Conservation (phyloP, 2,329 filamentous ascomycete genomes). For the Fusarium sublunatum region DNA sequence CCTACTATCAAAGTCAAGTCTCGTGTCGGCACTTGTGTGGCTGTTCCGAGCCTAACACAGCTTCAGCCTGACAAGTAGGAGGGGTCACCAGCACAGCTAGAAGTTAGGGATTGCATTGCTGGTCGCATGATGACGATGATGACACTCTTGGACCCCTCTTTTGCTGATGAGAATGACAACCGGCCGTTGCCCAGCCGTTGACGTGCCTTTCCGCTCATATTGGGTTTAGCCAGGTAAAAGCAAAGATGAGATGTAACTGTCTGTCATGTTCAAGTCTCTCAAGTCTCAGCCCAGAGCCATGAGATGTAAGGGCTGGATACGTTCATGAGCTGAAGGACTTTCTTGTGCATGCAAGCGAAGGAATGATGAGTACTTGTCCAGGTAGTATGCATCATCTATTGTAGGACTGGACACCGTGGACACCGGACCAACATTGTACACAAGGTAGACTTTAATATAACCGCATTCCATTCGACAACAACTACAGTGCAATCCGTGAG, state of each 20-base stretch:
- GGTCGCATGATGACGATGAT: constrained; percentile 42
- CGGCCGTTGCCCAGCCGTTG: constrained; percentile 29
- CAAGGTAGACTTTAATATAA: constrained; percentile 4
- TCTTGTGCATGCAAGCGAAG: not conserved
- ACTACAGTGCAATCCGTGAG: not conserved
- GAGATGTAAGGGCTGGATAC: too few relatives aligned
- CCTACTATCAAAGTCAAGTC: constrained; percentile 25
- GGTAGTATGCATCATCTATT: not conserved
- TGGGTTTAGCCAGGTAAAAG: constrained; percentile 11
- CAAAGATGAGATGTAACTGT: not conserved
- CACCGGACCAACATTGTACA: too few relatives aligned
- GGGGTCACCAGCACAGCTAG: constrained; percentile 12
- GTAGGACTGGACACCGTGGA: too few relatives aligned
- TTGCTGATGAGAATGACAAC: constrained; percentile 12
- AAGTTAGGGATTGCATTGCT: not conserved
- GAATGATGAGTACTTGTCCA: not conserved
- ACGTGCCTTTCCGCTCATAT: constrained; percentile 21
- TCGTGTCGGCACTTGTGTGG: constrained; percentile 38
- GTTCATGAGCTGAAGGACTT: not conserved
- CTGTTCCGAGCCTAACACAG: constrained; percentile 19
- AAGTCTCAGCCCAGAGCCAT: not conserved
- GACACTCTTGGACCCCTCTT: constrained; percentile 35
- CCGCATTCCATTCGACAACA: constrained; percentile 8
- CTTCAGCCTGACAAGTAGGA: constrained; percentile 6
- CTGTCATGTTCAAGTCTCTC: not conserved